Conservation (phyloP, 2,329 filamentous ascomycete species). For the Ilyonectria robusta region DNA sequence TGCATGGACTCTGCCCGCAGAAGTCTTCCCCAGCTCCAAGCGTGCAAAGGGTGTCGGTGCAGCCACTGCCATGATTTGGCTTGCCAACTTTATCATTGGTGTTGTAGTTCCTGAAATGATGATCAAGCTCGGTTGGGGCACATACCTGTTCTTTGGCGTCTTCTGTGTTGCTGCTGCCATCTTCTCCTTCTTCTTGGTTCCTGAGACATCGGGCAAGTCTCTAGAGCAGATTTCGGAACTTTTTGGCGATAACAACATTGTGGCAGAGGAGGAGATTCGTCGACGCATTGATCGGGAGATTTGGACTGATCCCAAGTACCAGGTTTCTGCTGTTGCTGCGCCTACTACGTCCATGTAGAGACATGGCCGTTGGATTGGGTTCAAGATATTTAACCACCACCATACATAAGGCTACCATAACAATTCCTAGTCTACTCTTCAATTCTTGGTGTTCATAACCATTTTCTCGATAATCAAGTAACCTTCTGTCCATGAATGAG, state of each 20-base stretch:
- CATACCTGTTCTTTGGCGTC: constrained; percentile 68
- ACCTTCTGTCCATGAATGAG: too few species aligned
- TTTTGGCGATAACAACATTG: constrained; percentile 7
- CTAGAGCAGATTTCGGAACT: constrained; percentile 41
- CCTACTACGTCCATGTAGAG: too few species aligned
- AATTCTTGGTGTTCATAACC: too few species aligned
- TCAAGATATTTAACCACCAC: too few species aligned
- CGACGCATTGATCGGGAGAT: too few species aligned
- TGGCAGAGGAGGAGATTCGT: too few species aligned
- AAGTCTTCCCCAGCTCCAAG: constrained; percentile 54
- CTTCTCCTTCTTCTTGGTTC: constrained; percentile 49
- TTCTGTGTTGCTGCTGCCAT: constrained; percentile 63
- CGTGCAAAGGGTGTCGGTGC: constrained; percentile 55
- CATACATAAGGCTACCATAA: too few species aligned
- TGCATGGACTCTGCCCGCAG: constrained; percentile 54
- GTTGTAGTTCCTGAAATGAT: constrained; percentile 69
- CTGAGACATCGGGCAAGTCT: constrained; percentile 37
- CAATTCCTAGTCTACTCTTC: too few species aligned
- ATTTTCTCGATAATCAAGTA: too few species aligned
- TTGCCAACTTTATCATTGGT: constrained; percentile 57
- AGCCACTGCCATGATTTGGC: constrained; percentile 53
- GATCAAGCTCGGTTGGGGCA: constrained; percentile 61
- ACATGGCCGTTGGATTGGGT: too few species aligned
- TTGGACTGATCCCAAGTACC: too few species aligned
- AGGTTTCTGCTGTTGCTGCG: too few species aligned